A percentile compares a stretch with the other conserved stretches of the same genome.
These are phyloP conservation scores for Ochetophila trinervis DNA, from an alignment of 306 rosid species.

Conservation along the genomic window DNA sequence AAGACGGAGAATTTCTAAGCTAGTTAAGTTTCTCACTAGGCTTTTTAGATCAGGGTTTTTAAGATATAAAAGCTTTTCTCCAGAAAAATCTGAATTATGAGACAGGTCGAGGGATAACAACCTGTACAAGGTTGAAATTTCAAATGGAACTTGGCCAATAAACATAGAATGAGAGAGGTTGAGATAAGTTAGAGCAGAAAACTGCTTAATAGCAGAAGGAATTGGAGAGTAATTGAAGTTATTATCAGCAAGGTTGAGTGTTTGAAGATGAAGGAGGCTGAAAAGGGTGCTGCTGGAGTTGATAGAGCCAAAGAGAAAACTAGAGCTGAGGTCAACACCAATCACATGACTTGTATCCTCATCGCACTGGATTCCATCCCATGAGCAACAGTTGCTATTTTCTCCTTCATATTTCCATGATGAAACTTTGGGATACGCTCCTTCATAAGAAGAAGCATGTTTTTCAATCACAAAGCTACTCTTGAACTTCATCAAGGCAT, in stretches of 20 bases:
- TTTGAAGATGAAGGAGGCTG: slow-evolving; percentile 1
- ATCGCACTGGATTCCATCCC: slow-evolving; percentile 19
- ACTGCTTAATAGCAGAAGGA: slow-evolving; percentile 1
- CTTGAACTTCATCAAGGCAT: slow-evolving; percentile 12
- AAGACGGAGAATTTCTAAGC: slow-evolving; percentile 6
- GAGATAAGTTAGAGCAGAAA: background rate
- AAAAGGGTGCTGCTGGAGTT: slow-evolving; percentile 9
- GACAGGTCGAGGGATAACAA: slow-evolving; percentile 1
- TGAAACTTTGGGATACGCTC: slow-evolving; percentile 6
- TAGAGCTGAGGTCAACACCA: slow-evolving; percentile 10
- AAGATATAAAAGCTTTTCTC: background rate
- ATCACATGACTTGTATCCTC: slow-evolving; percentile 3
- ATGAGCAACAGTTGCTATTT: slow-evolving; percentile 5
- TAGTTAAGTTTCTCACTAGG: slow-evolving; percentile 8
- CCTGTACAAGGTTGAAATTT: slow-evolving; percentile 11
- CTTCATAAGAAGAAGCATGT: background rate
- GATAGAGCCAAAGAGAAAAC: slow-evolving; percentile 7
- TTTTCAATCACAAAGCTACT: background rate
- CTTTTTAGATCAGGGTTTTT: background rate
- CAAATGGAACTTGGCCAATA: slow-evolving; percentile 1
- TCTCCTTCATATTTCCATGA: slow-evolving; percentile 5
- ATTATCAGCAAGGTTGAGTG: slow-evolving; percentile 1
- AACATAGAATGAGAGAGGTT: background rate
- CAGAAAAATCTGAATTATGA: background rate
- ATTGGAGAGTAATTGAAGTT: slow-evolving; percentile 10